Evolutionary conservation across 2,329 filamentous ascomycete species (phyloP), one percentile per base, ranked within the genome.

Genomic region (Sodiomyces alkalinus): DNA sequence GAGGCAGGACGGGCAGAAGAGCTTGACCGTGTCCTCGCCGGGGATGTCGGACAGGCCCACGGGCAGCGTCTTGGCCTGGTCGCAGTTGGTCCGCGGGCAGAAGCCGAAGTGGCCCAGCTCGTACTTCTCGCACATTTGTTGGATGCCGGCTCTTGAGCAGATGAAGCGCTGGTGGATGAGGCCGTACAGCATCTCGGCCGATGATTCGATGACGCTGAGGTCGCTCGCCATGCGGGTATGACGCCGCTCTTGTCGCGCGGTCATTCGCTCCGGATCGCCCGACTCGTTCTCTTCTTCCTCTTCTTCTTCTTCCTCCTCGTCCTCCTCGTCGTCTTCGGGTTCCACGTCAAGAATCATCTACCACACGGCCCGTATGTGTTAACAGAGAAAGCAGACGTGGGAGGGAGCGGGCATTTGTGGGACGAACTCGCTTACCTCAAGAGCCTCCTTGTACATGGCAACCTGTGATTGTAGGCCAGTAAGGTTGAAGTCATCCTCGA

Each of bases 61-160:
- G 2, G 90, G 90, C 5, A 98, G 68, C 10, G 92, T 90, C 45
- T 87, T 79, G 39, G 83, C 80, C 34, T 80, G 78, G 44, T 85
- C 80, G 64, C 90, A 98, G 55, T 87, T 75, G 33, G 87, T 92
- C 34, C 90, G 74, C n/a, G 90, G 90, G 52, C 90, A 98, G 41
- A 79, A 76, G 29, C 90, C 90, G 48, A 98, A 98, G 58, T 98
- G 87, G 36, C 86, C 80, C 27, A 92, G 68, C 54, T 96, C 87
- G 61, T 96, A 98, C 55, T 98, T 98, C 55, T 98, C 90, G 37
- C 86, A 83, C 90, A 98, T 98, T 52, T 94, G 86, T 56, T 96
- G 87, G 45, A 98, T 96, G 29, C 90, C 90, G 3, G 82, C 83
- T 33, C 90, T 72, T 15, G 86, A 94, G 46, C 86, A 96, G 57